These are phyloP conservation scores for Camptophora hylomeconis DNA, from an alignment of 2,329 filamentous ascomycete species.

Conservation along the genomic window DNA sequence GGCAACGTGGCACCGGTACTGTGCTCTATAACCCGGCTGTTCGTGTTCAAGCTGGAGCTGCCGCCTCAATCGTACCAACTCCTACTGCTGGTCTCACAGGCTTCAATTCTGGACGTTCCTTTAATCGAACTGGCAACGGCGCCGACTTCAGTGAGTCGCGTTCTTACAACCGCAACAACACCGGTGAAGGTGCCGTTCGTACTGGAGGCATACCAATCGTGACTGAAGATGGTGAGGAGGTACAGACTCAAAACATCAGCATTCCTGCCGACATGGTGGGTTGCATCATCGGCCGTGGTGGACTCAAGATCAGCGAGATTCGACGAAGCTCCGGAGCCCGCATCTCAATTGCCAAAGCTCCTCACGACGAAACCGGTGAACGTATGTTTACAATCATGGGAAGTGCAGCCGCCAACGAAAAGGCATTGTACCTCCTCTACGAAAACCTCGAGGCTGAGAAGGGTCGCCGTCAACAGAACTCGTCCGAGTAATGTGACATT, in stretches of 20 bases:
- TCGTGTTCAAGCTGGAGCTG: conserved; percentile 58
- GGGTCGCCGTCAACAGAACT: conserved; percentile 83
- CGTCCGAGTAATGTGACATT: conserved; percentile 35
- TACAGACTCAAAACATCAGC: conserved; percentile 98
- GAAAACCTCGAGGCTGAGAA: conserved; percentile 99
- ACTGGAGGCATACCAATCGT: conserved; percentile 65
- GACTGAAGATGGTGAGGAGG: conserved; percentile 92
- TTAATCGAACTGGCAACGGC: conserved; percentile 89
- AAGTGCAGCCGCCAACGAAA: conserved; percentile 84
- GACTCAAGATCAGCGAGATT: conserved; percentile 97
- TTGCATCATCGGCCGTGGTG: conserved; percentile 91
- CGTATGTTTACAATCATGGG: conserved; percentile 99
- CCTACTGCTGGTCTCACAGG: conserved; percentile 28
- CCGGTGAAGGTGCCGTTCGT: conserved; percentile 48
- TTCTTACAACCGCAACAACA: conserved; percentile 64
- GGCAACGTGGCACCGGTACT: conserved; percentile 91
- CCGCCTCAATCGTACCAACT: conserved; percentile 40
- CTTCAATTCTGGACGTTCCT: conserved; percentile 47
- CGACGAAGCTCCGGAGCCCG: conserved; percentile 90
- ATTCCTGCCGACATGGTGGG: conserved; percentile 99
- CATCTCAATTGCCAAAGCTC: conserved; percentile 94
- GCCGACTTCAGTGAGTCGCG: conserved; percentile 88
- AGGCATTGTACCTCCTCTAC: conserved; percentile 88
- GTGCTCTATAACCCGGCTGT: conserved; percentile 96
- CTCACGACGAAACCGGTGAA: conserved; percentile 94